Evolutionary conservation across 768 basidiomycete species (phyloP).

Genomic region (Crepidotus variabilis): DNA sequence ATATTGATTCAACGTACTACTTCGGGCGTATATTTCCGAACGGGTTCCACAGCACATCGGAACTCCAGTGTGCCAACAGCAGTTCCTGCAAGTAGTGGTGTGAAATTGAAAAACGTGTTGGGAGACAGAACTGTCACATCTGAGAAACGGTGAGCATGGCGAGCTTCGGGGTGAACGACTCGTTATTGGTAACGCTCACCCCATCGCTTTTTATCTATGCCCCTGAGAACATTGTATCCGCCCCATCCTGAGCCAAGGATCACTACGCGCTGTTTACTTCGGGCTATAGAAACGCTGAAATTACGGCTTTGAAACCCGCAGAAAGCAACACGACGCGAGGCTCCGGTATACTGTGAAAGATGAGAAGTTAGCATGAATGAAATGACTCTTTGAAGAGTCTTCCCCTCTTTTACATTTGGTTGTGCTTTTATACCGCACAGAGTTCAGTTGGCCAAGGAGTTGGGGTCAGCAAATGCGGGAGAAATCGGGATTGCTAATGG

Average conservation of each 20-base stretch:
- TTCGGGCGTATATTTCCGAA: slow-evolving; percentile 54
- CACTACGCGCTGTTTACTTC: slow-evolving; percentile 46
- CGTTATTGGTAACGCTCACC: slow-evolving; percentile 28
- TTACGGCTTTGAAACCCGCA: neutral
- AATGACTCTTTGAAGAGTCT: neutral
- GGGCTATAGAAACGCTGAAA: slow-evolving; percentile 23
- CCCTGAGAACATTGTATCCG: slow-evolving; percentile 65
- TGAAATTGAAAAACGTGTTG: slow-evolving; percentile 65
- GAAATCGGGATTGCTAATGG: neutral
- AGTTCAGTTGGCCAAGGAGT: neutral
- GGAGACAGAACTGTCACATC: slow-evolving; percentile 69
- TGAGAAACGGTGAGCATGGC: slow-evolving; percentile 18
- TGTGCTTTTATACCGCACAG: neutral
- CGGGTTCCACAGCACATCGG: slow-evolving; percentile 76
- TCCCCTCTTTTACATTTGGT: neutral
- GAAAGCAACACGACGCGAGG: neutral
- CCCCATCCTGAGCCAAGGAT: slow-evolving; percentile 80
- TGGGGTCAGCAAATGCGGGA: neutral
- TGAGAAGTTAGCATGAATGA: neutral
- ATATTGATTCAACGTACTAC: slow-evolving; percentile 34
- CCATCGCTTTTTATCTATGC: slow-evolving; percentile 70
- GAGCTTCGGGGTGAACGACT: neutral
- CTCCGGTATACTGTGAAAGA: neutral
- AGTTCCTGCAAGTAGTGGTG: slow-evolving; percentile 63
- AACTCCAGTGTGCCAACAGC: slow-evolving; percentile 85